These are phyloP conservation scores for Dipodascus albidus DNA, from an alignment of 805 yeast genomes.

Conservation along the genomic window DNA sequence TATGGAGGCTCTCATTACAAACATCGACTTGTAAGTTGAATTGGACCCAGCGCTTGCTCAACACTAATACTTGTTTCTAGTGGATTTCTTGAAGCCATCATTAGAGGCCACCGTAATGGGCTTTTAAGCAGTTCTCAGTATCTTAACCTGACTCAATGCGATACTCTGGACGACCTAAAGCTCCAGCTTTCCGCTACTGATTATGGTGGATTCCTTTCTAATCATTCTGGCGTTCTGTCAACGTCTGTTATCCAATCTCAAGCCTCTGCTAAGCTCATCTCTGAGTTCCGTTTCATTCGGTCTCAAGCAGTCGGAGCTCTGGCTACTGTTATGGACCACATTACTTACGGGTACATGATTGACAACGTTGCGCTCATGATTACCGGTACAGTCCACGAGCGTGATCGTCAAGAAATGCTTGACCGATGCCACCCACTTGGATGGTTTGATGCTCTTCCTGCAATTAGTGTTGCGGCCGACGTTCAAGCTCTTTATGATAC, in stretches of 20 bases:
- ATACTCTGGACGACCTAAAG: conserved; percentile 79
- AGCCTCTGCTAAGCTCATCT: conserved; percentile 61
- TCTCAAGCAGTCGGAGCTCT: conserved; percentile 75
- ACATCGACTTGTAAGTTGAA: conserved; percentile 46
- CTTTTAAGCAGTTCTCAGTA: conserved; percentile 70
- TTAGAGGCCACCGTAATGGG: conserved; percentile 87
- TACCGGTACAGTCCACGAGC: conserved; percentile 92
- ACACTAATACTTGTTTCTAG: conserved; percentile 14
- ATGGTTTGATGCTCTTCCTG: conserved; percentile 96
- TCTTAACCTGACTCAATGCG: conserved; percentile 90
- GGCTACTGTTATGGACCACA: conserved; percentile 77
- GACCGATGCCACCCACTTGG: conserved; percentile 94
- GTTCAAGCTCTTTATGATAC: conserved; percentile 86
- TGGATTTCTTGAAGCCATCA: conserved; percentile 91
- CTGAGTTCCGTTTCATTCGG: conserved; percentile 76
- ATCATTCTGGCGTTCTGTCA: conserved; percentile 71
- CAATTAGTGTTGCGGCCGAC: conserved; percentile 89
- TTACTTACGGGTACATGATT: conserved; percentile 95
- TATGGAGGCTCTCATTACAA: conserved; percentile 93
- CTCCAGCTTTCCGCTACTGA: conserved; percentile 92
- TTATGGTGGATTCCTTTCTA: conserved; percentile 81
- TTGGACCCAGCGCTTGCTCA: background rate
- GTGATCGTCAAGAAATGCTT: conserved; percentile 81
- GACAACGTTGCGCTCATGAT: conserved; percentile 94
- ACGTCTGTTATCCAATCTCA: conserved; percentile 79